A percentile compares a stretch with the other conserved stretches of the same genome.
phyloP scores from a whole-genome alignment of 192 early-diverging fungal species.

The Umbelopsis ramanniana region DNA sequence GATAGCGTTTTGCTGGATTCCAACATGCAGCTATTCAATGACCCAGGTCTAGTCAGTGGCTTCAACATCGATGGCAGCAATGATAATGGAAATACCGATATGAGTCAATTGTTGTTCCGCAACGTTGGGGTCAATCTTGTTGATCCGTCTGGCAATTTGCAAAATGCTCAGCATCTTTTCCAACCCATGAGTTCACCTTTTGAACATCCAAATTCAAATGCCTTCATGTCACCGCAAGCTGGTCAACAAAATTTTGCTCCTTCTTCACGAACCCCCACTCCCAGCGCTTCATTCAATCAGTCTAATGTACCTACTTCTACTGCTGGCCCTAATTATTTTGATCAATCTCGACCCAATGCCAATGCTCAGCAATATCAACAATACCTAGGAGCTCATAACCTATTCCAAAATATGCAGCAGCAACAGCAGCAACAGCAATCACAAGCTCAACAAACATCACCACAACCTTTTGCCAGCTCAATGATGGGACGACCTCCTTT shows the following conservation, averaged over 20 bases:
- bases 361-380: slow-evolving; percentile 15
- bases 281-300: neutral
- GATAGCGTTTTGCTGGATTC: slow-evolving; percentile 29
- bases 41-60: slow-evolving; percentile 18
- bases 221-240: neutral
- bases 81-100: slow-evolving; percentile 19
- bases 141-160: neutral
- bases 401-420: slow-evolving; percentile 6
- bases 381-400: slow-evolving; percentile 7
- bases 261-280: neutral
- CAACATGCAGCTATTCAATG: slow-evolving; percentile 31
- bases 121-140: slow-evolving; percentile 31
- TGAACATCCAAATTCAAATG: neutral
- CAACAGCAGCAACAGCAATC: slow-evolving; percentile 7
- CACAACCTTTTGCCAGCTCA: slow-evolving; percentile 17
- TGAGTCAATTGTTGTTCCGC: slow-evolving; percentile 27
- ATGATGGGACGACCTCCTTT: slow-evolving; percentile 22
- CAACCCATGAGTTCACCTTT: slow-evolving; percentile 18
- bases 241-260: neutral
- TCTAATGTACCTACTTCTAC: slow-evolving; percentile 10
- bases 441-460: neutral
- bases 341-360: neutral
- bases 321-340: slow-evolving; percentile 2
- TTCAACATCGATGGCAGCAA: slow-evolving; percentile 8
- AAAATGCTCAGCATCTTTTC: neutral